phyloP scores from a whole-genome alignment of 371 early-diverging fungal species.

The Mucor racemosus region DNA sequence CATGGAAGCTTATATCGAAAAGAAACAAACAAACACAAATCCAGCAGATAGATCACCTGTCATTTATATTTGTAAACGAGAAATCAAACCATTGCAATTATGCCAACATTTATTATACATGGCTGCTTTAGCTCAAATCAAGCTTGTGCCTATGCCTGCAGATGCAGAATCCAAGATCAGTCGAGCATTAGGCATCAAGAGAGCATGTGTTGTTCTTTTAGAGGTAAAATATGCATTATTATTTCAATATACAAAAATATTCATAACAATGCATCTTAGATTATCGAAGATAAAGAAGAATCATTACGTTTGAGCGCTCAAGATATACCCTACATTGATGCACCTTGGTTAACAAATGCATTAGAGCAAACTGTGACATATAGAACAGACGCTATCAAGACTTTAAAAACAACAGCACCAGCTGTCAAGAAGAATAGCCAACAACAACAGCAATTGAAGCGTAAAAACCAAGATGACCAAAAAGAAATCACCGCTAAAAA shows the following conservation, averaged over 20 bases:
- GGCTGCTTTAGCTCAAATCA: constrained; percentile 37
- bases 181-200: constrained; percentile 24
- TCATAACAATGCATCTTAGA: not conserved
- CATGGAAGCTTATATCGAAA: constrained; percentile 30
- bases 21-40: not conserved
- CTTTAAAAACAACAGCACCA: constrained; percentile 37
- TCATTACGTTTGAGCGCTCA: constrained; percentile 29
- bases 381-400: constrained; percentile 27
- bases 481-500: not conserved
- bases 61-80: constrained; percentile 46
- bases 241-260: no score
- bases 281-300: constrained; percentile 31
- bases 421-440: constrained; percentile 11
- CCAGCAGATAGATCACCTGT: constrained; percentile 6
- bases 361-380: constrained; percentile 10
- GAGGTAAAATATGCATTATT: constrained; percentile 15
- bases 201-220: constrained; percentile 28
- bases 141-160: constrained; percentile 35
- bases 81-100: constrained; percentile 39
- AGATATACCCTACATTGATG: constrained; percentile 28
- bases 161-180: constrained; percentile 32
- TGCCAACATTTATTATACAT: constrained; percentile 42
- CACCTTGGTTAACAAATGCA: constrained; percentile 36
- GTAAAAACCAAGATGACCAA: constrained; percentile 8
- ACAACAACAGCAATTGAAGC: constrained; percentile 20